Conservation (phyloP, 495 filamentous ascomycete species). For the Penicillium subrubescens region DNA sequence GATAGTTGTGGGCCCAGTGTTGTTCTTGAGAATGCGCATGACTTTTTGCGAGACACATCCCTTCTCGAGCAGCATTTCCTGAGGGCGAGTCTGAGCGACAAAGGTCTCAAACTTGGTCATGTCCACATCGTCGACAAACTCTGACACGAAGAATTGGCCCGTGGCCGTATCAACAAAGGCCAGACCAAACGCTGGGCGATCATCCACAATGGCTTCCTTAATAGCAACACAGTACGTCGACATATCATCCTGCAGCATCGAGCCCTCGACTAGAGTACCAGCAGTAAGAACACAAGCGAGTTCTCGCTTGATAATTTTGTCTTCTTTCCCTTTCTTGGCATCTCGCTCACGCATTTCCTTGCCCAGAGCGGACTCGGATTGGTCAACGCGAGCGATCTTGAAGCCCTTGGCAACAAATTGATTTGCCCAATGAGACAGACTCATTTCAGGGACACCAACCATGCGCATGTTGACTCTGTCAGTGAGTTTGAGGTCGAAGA, state of each 20-base stretch:
- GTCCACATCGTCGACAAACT: constrained; percentile 90
- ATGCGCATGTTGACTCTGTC: constrained; percentile 99
- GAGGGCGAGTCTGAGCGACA: constrained; percentile 88
- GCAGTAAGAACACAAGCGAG: constrained; percentile 86
- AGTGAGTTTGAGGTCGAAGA: constrained; percentile 97
- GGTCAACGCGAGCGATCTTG: constrained; percentile 96
- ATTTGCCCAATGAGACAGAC: constrained; percentile 88
- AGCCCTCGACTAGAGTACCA: constrained; percentile 91
- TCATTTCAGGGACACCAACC: constrained; percentile 92
- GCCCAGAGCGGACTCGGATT: constrained; percentile 89
- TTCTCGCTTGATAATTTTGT: constrained; percentile 93
- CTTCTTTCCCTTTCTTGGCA: constrained; percentile 62
- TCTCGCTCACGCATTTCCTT: constrained; percentile 98
- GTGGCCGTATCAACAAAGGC: constrained; percentile 96
- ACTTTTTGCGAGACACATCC: constrained; percentile 79
- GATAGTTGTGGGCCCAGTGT: constrained; percentile 87
- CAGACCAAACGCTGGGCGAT: constrained; percentile 82
- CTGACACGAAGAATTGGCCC: constrained; percentile 88
- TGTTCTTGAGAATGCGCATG: constrained; percentile 94
- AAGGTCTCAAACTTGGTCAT: constrained; percentile 98
- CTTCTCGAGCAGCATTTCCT: constrained; percentile 90
- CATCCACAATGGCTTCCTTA: constrained; percentile 80
- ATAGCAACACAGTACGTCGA: constrained; percentile 96
- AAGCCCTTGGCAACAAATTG: constrained; percentile 92
- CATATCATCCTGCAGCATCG: constrained; percentile 98